A percentile compares a stretch with the other conserved stretches of the same genome.
phyloP scores from a whole-genome alignment of 257 asterid species.

The Solanum paucissectum region DNA sequence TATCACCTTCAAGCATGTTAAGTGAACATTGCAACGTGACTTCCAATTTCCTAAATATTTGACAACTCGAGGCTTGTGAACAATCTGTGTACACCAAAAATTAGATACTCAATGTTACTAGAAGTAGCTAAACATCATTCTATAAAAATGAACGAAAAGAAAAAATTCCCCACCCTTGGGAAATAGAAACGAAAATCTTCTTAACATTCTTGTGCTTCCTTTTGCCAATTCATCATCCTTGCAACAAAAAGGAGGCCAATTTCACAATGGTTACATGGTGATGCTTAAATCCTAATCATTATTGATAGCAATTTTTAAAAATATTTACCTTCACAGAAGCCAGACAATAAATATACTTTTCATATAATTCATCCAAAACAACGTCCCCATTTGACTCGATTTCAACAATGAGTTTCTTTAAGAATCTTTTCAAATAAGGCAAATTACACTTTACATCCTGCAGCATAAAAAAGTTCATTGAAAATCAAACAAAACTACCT shows the following conservation, averaged over 20 bases:
- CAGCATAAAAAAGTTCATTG: neutral
- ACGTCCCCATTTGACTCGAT: slow-evolving; percentile 55
- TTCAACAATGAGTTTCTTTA: slow-evolving; percentile 68
- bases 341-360: slow-evolving; percentile 47
- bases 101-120: neutral
- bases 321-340: slow-evolving; percentile 42
- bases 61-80: slow-evolving; percentile 21
- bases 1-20: slow-evolving; percentile 95
- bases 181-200: slow-evolving; percentile 59
- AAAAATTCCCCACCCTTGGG: slow-evolving; percentile 36
- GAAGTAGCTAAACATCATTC: neutral
- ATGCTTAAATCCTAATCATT: neutral
- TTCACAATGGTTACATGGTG: neutral
- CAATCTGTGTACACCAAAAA: slow-evolving; percentile 20
- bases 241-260: neutral
- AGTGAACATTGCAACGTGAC: slow-evolving; percentile 63
- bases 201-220: slow-evolving; percentile 52
- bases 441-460: slow-evolving; percentile 48
- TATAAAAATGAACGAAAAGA: neutral
- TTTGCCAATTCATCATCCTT: slow-evolving; percentile 42
- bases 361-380: slow-evolving; percentile 75
- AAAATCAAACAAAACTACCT: neutral
- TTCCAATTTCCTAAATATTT: slow-evolving; percentile 39
- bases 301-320: neutral
- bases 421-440: slow-evolving; percentile 48